Percentiles rank a stretch among this genome's conserved stretches.
These are phyloP conservation scores for Rubus idaeus DNA, from an alignment of 306 rosid genomes.

Conservation along the genomic window DNA sequence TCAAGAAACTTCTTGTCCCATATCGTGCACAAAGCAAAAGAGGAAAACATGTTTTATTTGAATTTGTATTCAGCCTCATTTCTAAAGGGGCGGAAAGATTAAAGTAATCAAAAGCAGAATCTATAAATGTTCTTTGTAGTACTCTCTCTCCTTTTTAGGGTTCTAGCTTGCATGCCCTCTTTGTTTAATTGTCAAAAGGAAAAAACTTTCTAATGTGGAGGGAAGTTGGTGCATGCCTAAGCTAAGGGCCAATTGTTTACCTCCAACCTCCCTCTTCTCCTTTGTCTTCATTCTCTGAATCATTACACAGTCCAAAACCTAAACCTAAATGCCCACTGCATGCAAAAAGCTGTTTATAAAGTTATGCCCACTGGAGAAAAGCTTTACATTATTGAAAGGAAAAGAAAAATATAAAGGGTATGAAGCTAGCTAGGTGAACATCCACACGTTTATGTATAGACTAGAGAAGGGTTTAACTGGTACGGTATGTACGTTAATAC, in stretches of 20 bases:
- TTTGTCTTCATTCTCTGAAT: background rate
- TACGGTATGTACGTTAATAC: background rate
- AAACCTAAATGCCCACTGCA: background rate
- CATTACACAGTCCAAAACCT: conserved; percentile 6
- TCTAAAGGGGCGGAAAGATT: background rate
- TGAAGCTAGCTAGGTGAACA: background rate
- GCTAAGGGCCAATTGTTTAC: conserved; percentile 7
- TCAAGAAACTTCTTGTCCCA: conserved; percentile 6
- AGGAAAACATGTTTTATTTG: background rate
- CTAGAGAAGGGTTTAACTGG: background rate
- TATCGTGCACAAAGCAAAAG: conserved; percentile 4
- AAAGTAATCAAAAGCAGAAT: conserved; percentile 1
- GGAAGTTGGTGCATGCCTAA: background rate
- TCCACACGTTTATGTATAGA: conserved; percentile 5
- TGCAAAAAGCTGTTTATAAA: background rate
- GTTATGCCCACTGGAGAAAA: background rate
- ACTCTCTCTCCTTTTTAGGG: background rate
- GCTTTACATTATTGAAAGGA: background rate
- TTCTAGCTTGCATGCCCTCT: conserved; percentile 3
- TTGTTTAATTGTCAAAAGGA: background rate
- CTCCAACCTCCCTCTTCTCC: background rate
- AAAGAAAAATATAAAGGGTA: background rate
- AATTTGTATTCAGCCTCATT: conserved; percentile 6
- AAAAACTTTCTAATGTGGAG: conserved; percentile 5
- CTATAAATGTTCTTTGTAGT: conserved; percentile 7